phyloP scores from a whole-genome alignment of 768 basidiomycete species.

The Leccinum disarticulatum region DNA sequence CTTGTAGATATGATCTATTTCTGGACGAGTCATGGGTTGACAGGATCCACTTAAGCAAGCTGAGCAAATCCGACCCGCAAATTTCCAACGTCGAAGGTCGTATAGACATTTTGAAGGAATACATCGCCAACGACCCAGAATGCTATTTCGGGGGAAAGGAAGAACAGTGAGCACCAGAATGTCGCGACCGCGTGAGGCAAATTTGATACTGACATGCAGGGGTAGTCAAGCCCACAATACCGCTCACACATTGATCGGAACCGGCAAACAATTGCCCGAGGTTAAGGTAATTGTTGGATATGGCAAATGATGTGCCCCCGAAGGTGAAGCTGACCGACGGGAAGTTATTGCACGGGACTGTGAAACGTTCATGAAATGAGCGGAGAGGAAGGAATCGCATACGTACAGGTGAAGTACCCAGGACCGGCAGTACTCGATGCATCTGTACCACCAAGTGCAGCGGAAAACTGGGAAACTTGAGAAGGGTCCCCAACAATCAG shows the following conservation, averaged over 20 bases:
- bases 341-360: not conserved
- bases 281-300: not conserved
- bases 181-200: not conserved
- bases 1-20: not conserved
- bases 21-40: not conserved
- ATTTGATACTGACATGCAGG: not conserved
- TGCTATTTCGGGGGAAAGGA: not conserved
- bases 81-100: not conserved
- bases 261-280: not conserved
- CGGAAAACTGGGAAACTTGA: constrained; percentile 21
- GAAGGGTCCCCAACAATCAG: constrained; percentile 6
- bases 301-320: not conserved
- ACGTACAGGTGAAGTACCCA: constrained; percentile 35
- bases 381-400: not conserved
- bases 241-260: not conserved
- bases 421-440: constrained; percentile 15
- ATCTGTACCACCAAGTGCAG: constrained; percentile 25
- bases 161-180: not conserved
- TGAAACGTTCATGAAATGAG: not conserved
- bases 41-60: not conserved
- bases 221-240: not conserved
- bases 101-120: not conserved
- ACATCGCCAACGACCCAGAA: not conserved
- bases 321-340: not conserved
- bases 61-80: not conserved